Evolutionary conservation across 306 rosid species (phyloP), one percentile per base, ranked within the genome.

Genomic region (Comarum palustre): DNA sequence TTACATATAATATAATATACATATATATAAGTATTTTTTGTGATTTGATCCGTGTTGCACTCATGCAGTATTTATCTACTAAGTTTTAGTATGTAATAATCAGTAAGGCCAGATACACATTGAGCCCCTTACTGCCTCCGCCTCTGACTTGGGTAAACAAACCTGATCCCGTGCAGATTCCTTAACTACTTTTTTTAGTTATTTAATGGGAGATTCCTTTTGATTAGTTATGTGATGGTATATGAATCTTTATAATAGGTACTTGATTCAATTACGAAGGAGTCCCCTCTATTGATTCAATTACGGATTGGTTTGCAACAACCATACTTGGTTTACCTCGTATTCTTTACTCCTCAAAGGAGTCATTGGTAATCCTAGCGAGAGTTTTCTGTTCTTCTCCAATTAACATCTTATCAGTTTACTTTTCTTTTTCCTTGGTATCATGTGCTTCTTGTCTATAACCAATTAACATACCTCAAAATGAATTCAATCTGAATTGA

Each of bases 241-340:
- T 52, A 38, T 46, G 17, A 27, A 42, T 66, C 29, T 41, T 69
- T 47, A 43, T 82, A 73, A 47, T 73, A 93, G 98, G 94, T 93
- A 79, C 63, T 81, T 66, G 97, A 93, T 77, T 84, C 80, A 43
- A 82, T 91, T 75, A 79, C 63, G 82, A 81, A 34, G 96, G 90
- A n/a, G 84, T 80, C 77, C 89, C 81, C 70, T 79, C 91, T 0
- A 78, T 81, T 66, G 97, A 93, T 77, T 84, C 80, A 43, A 82
- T 91, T 75, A 89, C 91, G 68, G 90, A 93, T 85, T 93, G 98
- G 97, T 88, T 93, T 89, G 86, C 92, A 71, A 91, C 97, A 64
- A 81, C 62, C 69, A 64, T 91, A 62, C 81, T 89, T 74, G 85
- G 78, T 73, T 82, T 94, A 80, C 97, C 98, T 77, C 96, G 89